Evolutionary conservation across 2,329 filamentous ascomycete species (phyloP).

Genomic region (Aspergillus spinulosporus): DNA sequence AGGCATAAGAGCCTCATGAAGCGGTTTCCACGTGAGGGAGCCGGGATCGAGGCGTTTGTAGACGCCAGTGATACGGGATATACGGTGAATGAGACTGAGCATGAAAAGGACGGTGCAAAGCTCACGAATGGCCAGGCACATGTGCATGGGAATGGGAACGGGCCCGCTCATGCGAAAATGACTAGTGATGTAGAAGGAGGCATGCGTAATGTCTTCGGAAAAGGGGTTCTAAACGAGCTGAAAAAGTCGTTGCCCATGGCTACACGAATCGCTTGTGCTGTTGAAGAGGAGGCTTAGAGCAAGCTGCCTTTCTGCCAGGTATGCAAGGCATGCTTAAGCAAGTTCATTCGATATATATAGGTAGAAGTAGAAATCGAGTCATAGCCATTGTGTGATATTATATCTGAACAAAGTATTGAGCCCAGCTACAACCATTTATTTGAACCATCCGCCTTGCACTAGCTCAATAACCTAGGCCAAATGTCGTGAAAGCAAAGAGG

Average conservation of each 20-base stretch:
- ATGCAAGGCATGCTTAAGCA: too few relatives aligned
- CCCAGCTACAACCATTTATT: too few relatives aligned
- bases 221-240: not conserved
- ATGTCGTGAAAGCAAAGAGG: too few relatives aligned
- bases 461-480: too few relatives aligned
- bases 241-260: not conserved
- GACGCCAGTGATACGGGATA: not conserved
- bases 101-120: not conserved
- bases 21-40: not conserved
- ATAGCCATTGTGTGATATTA: too few relatives aligned
- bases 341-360: too few relatives aligned
- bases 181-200: not conserved
- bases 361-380: too few relatives aligned
- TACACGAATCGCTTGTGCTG: not conserved
- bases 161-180: not conserved
- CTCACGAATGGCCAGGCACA: not conserved
- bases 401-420: too few relatives aligned
- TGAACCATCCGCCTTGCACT: too few relatives aligned
- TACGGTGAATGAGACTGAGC: not conserved
- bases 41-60: not conserved
- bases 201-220: not conserved
- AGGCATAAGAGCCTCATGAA: not conserved
- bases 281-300: not conserved
- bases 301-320: too few relatives aligned
- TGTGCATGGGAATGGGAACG: too few relatives aligned